Evolutionary conservation across 2,329 filamentous ascomycete species (phyloP).

Genomic region (Clonostachys solani): DNA sequence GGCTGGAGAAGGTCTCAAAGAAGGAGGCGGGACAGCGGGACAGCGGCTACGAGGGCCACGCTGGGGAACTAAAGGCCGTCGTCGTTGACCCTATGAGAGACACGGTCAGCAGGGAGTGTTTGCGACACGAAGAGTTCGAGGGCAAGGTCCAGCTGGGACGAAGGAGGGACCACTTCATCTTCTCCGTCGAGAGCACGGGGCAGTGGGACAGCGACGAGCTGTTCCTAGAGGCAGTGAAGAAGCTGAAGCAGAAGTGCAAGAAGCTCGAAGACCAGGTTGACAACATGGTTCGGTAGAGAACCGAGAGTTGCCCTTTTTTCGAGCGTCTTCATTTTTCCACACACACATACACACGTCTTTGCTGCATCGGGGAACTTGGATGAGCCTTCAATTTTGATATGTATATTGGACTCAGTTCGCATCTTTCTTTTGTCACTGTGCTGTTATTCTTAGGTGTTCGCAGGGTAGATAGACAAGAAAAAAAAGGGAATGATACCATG

Average conservation of each 20-base stretch:
- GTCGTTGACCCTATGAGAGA: constrained; percentile 88
- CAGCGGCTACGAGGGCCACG: constrained; percentile 67
- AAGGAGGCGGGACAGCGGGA: constrained; percentile 57
- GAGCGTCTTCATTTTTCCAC: no score
- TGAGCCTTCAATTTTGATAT: no score
- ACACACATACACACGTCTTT: not conserved
- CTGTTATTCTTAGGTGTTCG: no score
- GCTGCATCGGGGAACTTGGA: not conserved
- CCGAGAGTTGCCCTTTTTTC: no score
- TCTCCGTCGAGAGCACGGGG: constrained; percentile 88
- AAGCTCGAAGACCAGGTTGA: constrained; percentile 67
- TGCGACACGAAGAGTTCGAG: constrained; percentile 90
- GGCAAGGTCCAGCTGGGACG: constrained; percentile 93
- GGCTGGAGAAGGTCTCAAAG: constrained; percentile 65
- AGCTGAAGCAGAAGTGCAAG: constrained; percentile 81
- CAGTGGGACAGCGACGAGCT: constrained; percentile 93
- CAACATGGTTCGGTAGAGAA: constrained; percentile 52
- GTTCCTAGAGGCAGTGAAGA: constrained; percentile 83
- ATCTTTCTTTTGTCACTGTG: no score
- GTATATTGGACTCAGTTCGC: no score
- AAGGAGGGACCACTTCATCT: constrained; percentile 94
- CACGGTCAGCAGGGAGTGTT: constrained; percentile 87
- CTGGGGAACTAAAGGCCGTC: constrained; percentile 82
- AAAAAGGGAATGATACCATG: constrained; percentile 9
- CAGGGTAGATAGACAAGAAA: not conserved